Evolutionary conservation across 169 alveolate species (phyloP).

Genomic region (Toxoplasma gondii): DNA sequence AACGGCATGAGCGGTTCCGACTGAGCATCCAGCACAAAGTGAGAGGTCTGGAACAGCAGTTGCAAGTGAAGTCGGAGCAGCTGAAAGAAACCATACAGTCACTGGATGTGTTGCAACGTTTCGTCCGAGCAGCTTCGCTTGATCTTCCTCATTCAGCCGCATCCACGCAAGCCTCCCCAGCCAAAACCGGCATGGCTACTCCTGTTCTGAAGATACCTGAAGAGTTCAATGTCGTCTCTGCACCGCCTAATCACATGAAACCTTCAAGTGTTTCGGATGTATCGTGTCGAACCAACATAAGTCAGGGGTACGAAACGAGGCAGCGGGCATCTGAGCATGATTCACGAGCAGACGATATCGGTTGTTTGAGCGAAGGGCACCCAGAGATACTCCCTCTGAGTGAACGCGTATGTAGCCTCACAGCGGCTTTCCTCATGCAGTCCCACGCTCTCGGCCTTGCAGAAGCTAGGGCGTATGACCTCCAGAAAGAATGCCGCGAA

Average conservation of each 20-base stretch:
- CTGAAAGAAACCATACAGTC: slow-evolving; percentile 7
- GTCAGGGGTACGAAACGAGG: background rate
- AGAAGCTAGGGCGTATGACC: background rate
- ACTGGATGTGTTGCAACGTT: slow-evolving; percentile 6
- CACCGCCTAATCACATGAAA: background rate
- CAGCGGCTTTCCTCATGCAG: background rate
- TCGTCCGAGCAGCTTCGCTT: background rate
- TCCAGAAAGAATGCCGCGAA: background rate
- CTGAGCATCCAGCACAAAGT: background rate
- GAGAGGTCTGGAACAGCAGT: background rate
- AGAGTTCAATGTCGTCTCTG: background rate
- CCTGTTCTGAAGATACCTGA: background rate
- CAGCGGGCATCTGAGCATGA: too few relatives aligned
- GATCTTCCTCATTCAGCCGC: background rate
- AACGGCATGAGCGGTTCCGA: background rate
- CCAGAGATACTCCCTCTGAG: background rate
- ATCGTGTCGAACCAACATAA: too few relatives aligned
- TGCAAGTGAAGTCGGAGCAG: background rate
- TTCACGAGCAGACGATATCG: background rate
- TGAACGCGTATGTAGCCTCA: slow-evolving; percentile 24
- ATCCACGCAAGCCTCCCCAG: background rate
- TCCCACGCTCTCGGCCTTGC: background rate
- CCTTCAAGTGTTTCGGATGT: background rate
- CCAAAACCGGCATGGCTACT: background rate
- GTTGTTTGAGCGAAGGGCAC: background rate